phyloP scores from a whole-genome alignment of 306 rosid species.

The Vicia villosa region DNA sequence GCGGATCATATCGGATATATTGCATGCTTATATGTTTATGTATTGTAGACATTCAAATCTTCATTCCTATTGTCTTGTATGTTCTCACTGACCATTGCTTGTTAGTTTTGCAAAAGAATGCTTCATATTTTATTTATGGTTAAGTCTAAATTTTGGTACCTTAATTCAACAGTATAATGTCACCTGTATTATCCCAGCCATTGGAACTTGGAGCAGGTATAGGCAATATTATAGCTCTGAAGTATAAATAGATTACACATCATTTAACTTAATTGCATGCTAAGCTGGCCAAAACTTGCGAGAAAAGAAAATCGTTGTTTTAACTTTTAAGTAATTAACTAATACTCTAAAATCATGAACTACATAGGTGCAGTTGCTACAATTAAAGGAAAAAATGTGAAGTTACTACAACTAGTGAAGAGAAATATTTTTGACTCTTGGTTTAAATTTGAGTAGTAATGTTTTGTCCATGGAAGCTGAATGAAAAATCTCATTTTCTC shows the following conservation, averaged over 20 bases:
- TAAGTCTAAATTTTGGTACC: no score
- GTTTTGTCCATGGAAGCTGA: constrained; percentile 13
- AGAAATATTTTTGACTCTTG: not conserved
- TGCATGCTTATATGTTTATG: not conserved
- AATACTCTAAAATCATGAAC: not conserved
- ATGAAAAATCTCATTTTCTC: constrained; percentile 15
- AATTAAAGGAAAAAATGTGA: not conserved
- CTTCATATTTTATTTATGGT: constrained; percentile 22
- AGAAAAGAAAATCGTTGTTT: not conserved
- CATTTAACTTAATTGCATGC: constrained; percentile 2
- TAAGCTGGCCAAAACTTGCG: constrained; percentile 5
- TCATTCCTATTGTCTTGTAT: not conserved
- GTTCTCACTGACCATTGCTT: not conserved
- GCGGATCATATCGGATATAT: not conserved
- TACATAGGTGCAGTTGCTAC: not conserved
- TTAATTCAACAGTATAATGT: constrained; percentile 93
- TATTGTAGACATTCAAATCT: constrained; percentile 29
- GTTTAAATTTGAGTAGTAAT: constrained; percentile 24
- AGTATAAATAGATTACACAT: constrained; percentile 11
- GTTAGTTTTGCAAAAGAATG: not conserved
- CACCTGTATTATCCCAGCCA: constrained; percentile 87
- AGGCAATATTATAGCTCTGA: constrained; percentile 17
- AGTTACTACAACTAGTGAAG: not conserved
- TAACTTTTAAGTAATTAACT: not conserved
- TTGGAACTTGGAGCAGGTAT: constrained; percentile 97